Percentiles rank a stretch among this genome's conserved stretches.
These are phyloP conservation scores for Arctium minus DNA, from an alignment of 129 eudicot genomes.

Conservation along the genomic window DNA sequence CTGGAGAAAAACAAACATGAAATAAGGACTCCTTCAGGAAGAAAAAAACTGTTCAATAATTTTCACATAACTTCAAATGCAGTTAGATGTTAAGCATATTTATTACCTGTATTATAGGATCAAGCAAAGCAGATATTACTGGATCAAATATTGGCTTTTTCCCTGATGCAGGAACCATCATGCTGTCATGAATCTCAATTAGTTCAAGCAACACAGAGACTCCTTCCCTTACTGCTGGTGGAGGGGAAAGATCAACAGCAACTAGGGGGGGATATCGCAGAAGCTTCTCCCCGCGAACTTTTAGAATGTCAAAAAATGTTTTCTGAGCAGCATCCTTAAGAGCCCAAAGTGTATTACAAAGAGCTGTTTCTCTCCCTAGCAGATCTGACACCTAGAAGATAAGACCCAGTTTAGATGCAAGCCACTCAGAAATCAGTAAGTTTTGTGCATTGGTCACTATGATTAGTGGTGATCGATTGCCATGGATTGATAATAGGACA, in stretches of 20 bases:
- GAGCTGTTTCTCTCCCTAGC: constrained; percentile 89
- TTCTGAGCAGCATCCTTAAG: constrained; percentile 95
- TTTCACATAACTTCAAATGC: background rate
- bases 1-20: background rate
- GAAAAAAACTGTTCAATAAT: background rate
- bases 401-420: background rate
- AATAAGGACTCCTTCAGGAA: background rate
- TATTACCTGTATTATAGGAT: constrained; percentile 87
- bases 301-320: constrained; percentile 84
- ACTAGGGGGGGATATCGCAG: constrained; percentile 83
- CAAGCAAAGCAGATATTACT: constrained; percentile 90
- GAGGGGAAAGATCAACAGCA: constrained; percentile 95
- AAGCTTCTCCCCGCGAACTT: constrained; percentile 93
- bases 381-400: constrained; percentile 74
- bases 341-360: constrained; percentile 82
- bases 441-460: background rate
- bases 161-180: constrained; percentile 91
- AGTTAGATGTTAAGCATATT: background rate
- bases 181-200: constrained; percentile 74
- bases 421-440: background rate
- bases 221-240: constrained; percentile 89
- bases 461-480: background rate
- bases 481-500: background rate
- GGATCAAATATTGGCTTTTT: constrained; percentile 72
- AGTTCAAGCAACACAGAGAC: constrained; percentile 74